phyloP scores from a whole-genome alignment of 345 rosid genomes.

The Linum trigynum region DNA sequence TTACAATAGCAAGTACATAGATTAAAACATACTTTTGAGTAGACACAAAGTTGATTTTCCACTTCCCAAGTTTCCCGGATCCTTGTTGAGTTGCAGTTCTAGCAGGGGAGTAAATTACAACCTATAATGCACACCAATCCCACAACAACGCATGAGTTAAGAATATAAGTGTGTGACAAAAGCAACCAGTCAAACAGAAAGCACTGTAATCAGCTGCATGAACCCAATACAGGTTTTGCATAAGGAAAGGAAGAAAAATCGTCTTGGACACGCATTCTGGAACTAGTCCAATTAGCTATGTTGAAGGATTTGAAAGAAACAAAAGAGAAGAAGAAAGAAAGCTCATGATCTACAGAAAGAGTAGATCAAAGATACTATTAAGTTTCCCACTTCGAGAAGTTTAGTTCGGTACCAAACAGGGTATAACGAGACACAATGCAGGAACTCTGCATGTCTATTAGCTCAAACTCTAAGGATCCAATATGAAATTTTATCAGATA shows the following conservation, averaged over 20 bases:
- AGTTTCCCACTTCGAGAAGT: neutral
- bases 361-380: neutral
- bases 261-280: too few relatives aligned
- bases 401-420: neutral
- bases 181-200: neutral
- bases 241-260: too few relatives aligned
- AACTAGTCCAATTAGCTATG: too few relatives aligned
- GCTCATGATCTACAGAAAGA: neutral
- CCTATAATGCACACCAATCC: conserved; percentile 32
- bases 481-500: too few relatives aligned
- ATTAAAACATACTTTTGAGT: conserved; percentile 58
- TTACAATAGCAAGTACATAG: neutral
- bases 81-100: conserved; percentile 95
- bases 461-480: too few relatives aligned
- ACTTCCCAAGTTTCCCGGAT: conserved; percentile 85
- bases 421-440: neutral
- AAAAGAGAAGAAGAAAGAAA: too few relatives aligned
- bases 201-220: neutral
- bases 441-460: too few relatives aligned
- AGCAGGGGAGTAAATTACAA: conserved; percentile 85
- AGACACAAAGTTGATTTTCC: conserved; percentile 90
- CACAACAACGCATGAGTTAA: neutral
- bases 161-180: neutral
- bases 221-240: too few relatives aligned
- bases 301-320: too few relatives aligned